Evolutionary conservation across 1,284 basidiomycete species (phyloP).

Genomic region (Thelephora terrestris): DNA sequence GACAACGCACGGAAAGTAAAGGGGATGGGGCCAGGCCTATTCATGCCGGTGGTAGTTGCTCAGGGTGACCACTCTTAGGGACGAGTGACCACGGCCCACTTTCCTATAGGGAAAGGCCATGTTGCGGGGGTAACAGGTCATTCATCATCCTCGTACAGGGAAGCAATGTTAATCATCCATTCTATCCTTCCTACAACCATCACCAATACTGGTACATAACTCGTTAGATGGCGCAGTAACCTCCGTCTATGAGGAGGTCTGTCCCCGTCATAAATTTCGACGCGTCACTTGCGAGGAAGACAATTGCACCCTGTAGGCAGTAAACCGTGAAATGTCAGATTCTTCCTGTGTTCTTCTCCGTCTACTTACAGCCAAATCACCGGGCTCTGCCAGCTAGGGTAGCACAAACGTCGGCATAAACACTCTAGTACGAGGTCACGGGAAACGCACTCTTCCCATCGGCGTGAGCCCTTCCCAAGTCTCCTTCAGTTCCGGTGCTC

Average conservation of each 20-base stretch:
- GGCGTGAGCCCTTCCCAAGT: constrained; percentile 89
- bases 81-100: too few species aligned
- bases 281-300: constrained; percentile 80
- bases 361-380: constrained; percentile 55
- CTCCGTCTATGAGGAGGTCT: constrained; percentile 81
- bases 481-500: constrained; percentile 67
- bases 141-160: too few species aligned
- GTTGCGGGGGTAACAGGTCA: too few species aligned
- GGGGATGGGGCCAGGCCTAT: too few species aligned
- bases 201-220: too few species aligned
- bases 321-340: constrained; percentile 5
- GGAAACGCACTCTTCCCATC: constrained; percentile 62
- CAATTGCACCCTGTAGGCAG: constrained; percentile 57
- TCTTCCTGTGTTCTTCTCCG: neutral
- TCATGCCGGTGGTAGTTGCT: too few species aligned
- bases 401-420: constrained; percentile 9
- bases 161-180: too few species aligned
- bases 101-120: too few species aligned
- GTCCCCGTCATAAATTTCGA: constrained; percentile 81
- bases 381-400: constrained; percentile 63
- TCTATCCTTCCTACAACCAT: too few species aligned
- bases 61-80: too few species aligned
- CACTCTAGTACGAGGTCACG: neutral
- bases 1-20: too few species aligned
- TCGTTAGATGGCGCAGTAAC: constrained; percentile 68